These are phyloP conservation scores for Fagopyrum homotropicum DNA, from an alignment of 148 eudicot species.

Conservation along the genomic window DNA sequence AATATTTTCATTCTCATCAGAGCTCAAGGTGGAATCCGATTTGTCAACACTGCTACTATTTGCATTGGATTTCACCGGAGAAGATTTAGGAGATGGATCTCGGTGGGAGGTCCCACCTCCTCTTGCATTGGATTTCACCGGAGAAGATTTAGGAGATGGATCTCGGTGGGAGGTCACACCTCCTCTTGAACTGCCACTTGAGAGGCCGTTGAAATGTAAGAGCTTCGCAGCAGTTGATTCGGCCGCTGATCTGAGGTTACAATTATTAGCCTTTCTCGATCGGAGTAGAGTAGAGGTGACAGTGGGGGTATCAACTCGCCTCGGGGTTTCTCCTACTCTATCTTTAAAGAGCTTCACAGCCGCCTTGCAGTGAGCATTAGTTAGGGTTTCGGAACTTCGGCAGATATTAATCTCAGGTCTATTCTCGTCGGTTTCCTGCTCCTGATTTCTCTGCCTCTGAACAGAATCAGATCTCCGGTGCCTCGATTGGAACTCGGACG, in stretches of 20 bases:
- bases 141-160: slow-evolving; percentile 15
- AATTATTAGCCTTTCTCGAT: slow-evolving; percentile 17
- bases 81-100: slow-evolving; percentile 13
- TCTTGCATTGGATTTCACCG: slow-evolving; percentile 15
- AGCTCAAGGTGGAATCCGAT: slow-evolving; percentile 17
- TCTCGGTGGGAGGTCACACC: neutral
- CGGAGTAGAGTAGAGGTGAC: slow-evolving; percentile 17
- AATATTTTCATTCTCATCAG: slow-evolving; percentile 25
- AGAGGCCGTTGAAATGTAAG: slow-evolving; percentile 33
- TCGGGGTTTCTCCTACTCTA: slow-evolving; percentile 22
- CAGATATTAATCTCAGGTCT: slow-evolving; percentile 24
- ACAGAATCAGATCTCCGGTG: slow-evolving; percentile 39
- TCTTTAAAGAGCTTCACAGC: slow-evolving; percentile 40
- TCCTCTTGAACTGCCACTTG: slow-evolving; percentile 9
- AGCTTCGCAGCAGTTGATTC: slow-evolving; percentile 56
- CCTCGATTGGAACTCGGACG: slow-evolving; percentile 21
- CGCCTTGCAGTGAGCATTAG: slow-evolving; percentile 18
- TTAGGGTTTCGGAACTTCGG: slow-evolving; percentile 33
- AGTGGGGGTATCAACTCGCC: slow-evolving; percentile 38
- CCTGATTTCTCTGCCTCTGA: slow-evolving; percentile 24
- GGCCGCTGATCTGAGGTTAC: slow-evolving; percentile 8
- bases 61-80: slow-evolving; percentile 18
- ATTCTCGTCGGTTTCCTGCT: slow-evolving; percentile 31
- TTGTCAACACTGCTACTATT: neutral
- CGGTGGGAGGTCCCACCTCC: neutral